A percentile compares a stretch with the other conserved stretches of the same genome.
Conservation (phyloP, 2,329 filamentous ascomycete genomes). For the Aulographum hederae region DNA sequence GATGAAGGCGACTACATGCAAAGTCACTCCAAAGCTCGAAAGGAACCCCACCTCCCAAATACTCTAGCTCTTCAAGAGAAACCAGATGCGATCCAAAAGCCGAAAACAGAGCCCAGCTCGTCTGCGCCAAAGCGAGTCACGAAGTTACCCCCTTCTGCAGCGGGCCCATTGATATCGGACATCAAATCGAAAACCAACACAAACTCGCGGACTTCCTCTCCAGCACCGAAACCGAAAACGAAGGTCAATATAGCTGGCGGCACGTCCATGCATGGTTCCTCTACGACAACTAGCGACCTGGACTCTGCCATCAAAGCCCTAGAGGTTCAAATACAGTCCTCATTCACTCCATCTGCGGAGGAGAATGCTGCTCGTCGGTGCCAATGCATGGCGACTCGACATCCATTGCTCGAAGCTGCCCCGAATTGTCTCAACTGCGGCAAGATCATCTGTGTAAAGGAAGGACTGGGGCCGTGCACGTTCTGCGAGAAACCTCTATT, state of each 20-base stretch:
- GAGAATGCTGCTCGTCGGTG: constrained; percentile 47
- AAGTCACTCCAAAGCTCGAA: constrained; percentile 22
- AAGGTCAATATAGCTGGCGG: constrained; percentile 62
- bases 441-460: constrained; percentile 87
- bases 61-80: constrained; percentile 31
- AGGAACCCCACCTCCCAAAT: constrained; percentile 19
- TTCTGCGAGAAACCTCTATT: constrained; percentile 68
- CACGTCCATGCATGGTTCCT: constrained; percentile 65
- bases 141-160: constrained; percentile 46
- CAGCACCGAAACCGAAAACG: constrained; percentile 29
- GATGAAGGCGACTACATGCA: constrained; percentile 58
- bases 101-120: constrained; percentile 14
- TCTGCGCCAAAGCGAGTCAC: constrained; percentile 19
- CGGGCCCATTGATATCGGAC: constrained; percentile 73
- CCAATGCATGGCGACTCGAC: constrained; percentile 72
- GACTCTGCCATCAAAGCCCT: constrained; percentile 71
- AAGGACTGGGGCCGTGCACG: constrained; percentile 85
- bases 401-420: constrained; percentile 75
- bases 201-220: constrained; percentile 32
- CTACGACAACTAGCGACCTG: constrained; percentile 48
- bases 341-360: constrained; percentile 31
- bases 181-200: constrained; percentile 31
- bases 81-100: constrained; percentile 28
- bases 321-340: constrained; percentile 82
- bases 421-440: constrained; percentile 88